Percentiles rank a stretch among this genome's conserved stretches.
Conservation (phyloP, 1,139 yeast species). For the Zygoascus meyerae region DNA sequence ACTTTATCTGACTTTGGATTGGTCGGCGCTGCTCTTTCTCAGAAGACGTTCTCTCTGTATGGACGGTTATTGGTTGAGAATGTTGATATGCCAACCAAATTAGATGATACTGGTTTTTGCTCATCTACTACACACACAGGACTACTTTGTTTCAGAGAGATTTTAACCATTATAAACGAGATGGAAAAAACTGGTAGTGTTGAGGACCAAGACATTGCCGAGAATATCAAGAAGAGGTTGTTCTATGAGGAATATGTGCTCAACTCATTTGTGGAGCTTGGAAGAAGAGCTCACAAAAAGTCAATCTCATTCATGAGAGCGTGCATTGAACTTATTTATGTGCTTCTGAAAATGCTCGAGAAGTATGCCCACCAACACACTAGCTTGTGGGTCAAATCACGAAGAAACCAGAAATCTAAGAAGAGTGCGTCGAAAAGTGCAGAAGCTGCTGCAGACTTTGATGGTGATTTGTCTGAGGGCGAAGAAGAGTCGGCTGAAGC, state of each 20-base stretch:
- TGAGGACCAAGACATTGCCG: constrained; percentile 45
- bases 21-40: constrained; percentile 62
- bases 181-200: constrained; percentile 39
- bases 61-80: constrained; percentile 47
- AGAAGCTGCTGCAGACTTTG: constrained; percentile 42
- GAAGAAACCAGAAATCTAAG: constrained; percentile 33
- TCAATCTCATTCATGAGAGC: constrained; percentile 59
- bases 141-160: constrained; percentile 61
- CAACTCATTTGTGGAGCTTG: constrained; percentile 51
- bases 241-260: constrained; percentile 66
- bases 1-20: constrained; percentile 46
- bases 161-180: constrained; percentile 50
- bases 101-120: constrained; percentile 30
- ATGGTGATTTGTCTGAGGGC: constrained; percentile 28
- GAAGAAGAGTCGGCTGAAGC: constrained; percentile 31
- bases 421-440: background rate
- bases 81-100: constrained; percentile 50
- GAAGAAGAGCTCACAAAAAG: constrained; percentile 60
- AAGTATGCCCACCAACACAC: constrained; percentile 58
- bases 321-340: constrained; percentile 61
- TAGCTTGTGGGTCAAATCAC: constrained; percentile 49
- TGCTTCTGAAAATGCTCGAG: constrained; percentile 63
- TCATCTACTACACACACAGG: constrained; percentile 51
- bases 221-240: constrained; percentile 46
- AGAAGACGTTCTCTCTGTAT: constrained; percentile 44